Evolutionary conservation across 2,329 filamentous ascomycete species (phyloP).

Genomic region (Neofusicoccum sp.): DNA sequence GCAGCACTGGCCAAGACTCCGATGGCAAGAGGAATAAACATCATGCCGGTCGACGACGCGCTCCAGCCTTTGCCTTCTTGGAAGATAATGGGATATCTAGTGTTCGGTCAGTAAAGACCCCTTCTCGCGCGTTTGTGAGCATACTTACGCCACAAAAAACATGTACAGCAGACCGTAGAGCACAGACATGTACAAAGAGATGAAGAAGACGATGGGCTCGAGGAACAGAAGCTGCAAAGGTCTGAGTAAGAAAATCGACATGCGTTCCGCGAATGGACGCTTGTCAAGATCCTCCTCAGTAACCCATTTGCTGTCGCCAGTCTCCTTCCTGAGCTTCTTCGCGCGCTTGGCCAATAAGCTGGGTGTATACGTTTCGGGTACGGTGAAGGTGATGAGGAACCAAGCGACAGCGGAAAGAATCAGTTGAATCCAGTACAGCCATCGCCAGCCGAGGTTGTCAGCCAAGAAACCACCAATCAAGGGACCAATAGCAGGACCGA

Average conservation of each 20-base stretch:
- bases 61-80: conserved; percentile 78
- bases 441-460: conserved; percentile 73
- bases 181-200: conserved; percentile 83
- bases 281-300: conserved; percentile 81
- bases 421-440: conserved; percentile 85
- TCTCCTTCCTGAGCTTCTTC: conserved; percentile 68
- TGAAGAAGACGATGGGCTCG: conserved; percentile 83
- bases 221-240: conserved; percentile 84
- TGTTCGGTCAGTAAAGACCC: conserved; percentile 48
- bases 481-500: conserved; percentile 70
- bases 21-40: conserved; percentile 83
- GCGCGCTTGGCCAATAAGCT: conserved; percentile 73
- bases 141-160: conserved; percentile 66
- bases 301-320: conserved; percentile 68
- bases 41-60: conserved; percentile 73
- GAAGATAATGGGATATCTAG: conserved; percentile 64
- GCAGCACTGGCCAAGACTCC: conserved; percentile 70
- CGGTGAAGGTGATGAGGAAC: conserved; percentile 80
- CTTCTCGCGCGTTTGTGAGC: too few relatives aligned
- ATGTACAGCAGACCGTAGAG: conserved; percentile 75
- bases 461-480: conserved; percentile 75
- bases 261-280: conserved; percentile 67
- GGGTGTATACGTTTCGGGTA: conserved; percentile 86
- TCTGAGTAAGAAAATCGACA: conserved; percentile 74
- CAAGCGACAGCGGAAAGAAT: conserved; percentile 73